These are phyloP conservation scores for Termitomyces sp. DNA, from an alignment of 768 basidiomycete species.

Conservation along the genomic window DNA sequence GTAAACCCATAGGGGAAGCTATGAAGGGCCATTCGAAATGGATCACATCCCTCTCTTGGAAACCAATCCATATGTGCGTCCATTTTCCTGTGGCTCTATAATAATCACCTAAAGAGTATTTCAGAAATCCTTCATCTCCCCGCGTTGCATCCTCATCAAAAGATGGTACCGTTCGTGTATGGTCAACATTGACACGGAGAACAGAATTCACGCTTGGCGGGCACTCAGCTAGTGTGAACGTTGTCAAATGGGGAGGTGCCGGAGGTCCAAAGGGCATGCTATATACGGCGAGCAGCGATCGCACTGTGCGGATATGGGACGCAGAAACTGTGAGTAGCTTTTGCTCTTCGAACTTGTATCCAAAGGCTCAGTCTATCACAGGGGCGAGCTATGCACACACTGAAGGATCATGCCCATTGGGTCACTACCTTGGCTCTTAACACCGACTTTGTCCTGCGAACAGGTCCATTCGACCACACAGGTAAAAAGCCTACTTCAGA, in stretches of 20 bases:
- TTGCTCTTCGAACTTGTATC: background rate
- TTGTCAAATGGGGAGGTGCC: slow-evolving; percentile 94
- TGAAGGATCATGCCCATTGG: slow-evolving; percentile 98
- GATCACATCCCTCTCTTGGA: slow-evolving; percentile 95
- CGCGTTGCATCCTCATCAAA: slow-evolving; percentile 95
- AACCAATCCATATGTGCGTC: slow-evolving; percentile 84
- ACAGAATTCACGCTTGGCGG: slow-evolving; percentile 87
- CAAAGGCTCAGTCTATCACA: slow-evolving; percentile 27
- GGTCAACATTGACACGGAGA: slow-evolving; percentile 72
- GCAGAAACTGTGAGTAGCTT: slow-evolving; percentile 57
- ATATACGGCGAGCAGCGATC: slow-evolving; percentile 94
- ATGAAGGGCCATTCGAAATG: slow-evolving; percentile 94
- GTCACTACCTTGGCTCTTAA: slow-evolving; percentile 95
- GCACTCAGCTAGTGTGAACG: slow-evolving; percentile 92
- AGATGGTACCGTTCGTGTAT: slow-evolving; percentile 94
- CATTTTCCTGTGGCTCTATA: slow-evolving; percentile 7
- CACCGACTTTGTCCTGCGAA: slow-evolving; percentile 87
- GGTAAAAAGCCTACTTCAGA: slow-evolving; percentile 77
- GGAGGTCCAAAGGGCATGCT: slow-evolving; percentile 68
- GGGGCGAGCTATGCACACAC: slow-evolving; percentile 80
- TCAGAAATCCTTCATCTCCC: slow-evolving; percentile 73
- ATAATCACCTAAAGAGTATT: background rate
- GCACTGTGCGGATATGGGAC: slow-evolving; percentile 95
- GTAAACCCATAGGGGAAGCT: slow-evolving; percentile 85
- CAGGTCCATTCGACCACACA: slow-evolving; percentile 92